A percentile compares a stretch with the other conserved stretches of the same genome.
Conservation (phyloP, 306 rosid genomes). For the Ceratonia siliqua region DNA sequence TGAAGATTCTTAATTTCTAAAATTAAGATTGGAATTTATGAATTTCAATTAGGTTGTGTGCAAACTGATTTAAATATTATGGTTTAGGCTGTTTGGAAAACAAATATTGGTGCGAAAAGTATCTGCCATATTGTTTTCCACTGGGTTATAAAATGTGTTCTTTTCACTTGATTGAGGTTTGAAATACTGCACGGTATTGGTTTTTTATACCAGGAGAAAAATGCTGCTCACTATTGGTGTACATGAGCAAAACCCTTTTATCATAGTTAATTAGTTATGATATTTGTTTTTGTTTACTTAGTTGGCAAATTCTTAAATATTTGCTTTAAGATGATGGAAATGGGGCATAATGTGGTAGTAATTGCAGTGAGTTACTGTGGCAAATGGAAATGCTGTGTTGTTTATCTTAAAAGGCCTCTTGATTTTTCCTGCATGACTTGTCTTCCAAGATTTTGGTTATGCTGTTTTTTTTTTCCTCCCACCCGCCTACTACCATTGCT, state of each 20-base stretch:
- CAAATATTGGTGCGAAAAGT: neutral
- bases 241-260: neutral
- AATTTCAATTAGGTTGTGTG: neutral
- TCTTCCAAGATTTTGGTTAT: neutral
- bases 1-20: neutral
- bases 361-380: constrained; percentile 2
- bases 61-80: neutral
- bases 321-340: constrained; percentile 6
- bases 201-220: neutral
- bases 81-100: neutral
- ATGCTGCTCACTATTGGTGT: neutral
- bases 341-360: neutral
- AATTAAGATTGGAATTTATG: neutral
- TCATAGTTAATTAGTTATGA: neutral
- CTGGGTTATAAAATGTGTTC: neutral
- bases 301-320: neutral
- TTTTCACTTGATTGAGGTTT: neutral
- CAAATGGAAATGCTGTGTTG: neutral
- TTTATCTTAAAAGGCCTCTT: neutral
- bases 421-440: neutral
- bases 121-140: neutral
- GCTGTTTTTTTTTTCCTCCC: neutral
- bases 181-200: neutral
- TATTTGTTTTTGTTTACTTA: neutral
- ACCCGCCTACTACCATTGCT: neutral